Base-by-base conservation (phyloP, 768 basidiomycete genomes). In the Asterophora parasitica region DNA sequence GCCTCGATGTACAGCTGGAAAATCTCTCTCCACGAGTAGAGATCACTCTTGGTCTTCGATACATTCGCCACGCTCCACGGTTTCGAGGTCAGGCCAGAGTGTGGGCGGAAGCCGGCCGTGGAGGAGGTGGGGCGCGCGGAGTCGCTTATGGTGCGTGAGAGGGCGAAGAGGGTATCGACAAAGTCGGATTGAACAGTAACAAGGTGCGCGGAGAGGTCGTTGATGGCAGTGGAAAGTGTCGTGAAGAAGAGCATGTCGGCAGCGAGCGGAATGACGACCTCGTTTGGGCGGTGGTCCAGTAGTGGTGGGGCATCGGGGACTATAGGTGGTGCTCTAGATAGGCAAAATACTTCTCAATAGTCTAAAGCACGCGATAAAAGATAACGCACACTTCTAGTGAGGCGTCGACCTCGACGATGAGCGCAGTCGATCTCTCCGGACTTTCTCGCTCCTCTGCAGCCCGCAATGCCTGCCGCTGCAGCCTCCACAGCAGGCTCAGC, bases 11-110 rank as follows among this genome's bases (percentile, higher is more conserved):
- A 96, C 2, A 94, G 66, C 49, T 83, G 82, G 59, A 97, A 95
- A 23, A 96, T 84, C 65, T 91, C 83, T 17, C 94, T 72, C 94
- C 94, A 96, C 5, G 81, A 75, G 61, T 89, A 92, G 7, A 97
- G 65, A 56, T 97, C 93, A 9, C 69, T 75, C 74, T 57, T 55
- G 39, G 51, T n/a, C 11, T 51, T 53, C 28, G 53, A 32, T n/a
- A 30, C n/a, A 41, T 46, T 50, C 15, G 35, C 13, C 10, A 61
- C 11, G 52, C 50, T 7, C 69, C 72, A 23, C 7, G 74, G 65
- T 56, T 74, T 59, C 4, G 70, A 65, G 0, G 58, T 66, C 7
- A 76, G 47, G 7, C 61, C 42, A 1, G 81, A 75, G 52, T 86
- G 77, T 0, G 72, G 64, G 8, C 72, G 65, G 45, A 78, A 75